Conservation (phyloP, 208 protist genomes). For the Acanthamoeba sp. region DNA sequence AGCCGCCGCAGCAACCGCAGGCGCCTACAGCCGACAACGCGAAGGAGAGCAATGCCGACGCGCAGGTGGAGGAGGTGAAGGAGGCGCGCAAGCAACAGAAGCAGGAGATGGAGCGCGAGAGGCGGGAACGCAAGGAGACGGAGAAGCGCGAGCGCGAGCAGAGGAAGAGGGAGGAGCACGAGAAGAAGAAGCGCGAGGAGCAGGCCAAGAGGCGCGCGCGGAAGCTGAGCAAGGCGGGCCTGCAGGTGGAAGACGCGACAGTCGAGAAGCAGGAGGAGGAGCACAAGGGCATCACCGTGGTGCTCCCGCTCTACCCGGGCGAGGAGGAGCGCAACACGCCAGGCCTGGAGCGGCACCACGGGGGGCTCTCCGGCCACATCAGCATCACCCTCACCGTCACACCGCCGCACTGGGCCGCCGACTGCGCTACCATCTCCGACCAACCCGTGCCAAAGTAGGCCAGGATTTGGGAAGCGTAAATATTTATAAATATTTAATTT, state of each 20-base stretch:
- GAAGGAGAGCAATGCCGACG: neutral
- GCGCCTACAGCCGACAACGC: neutral
- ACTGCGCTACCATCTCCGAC: neutral
- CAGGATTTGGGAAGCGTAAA: no score
- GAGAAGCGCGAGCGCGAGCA: neutral
- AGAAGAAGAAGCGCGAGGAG: neutral
- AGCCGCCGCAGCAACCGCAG: neutral
- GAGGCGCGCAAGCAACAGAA: neutral
- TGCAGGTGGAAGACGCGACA: neutral
- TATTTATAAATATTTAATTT: no score
- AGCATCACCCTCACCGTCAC: slow-evolving; percentile 37
- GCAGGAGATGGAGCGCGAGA: neutral
- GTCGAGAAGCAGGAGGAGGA: neutral
- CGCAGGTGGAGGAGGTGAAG: neutral
- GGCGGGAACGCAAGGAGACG: neutral
- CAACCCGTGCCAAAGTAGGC: neutral
- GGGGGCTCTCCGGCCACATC: neutral
- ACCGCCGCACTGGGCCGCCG: slow-evolving; percentile 4
- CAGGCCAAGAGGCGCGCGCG: neutral
- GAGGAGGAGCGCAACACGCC: slow-evolving; percentile 49
- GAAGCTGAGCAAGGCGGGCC: slow-evolving; percentile 23
- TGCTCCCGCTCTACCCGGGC: slow-evolving; percentile 24
- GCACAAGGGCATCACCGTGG: slow-evolving; percentile 29
- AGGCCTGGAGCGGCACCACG: slow-evolving; percentile 14
- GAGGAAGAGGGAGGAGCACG: neutral